These are phyloP conservation scores for Colletotrichum lindemuthianum DNA, from an alignment of 2,329 filamentous ascomycete genomes.

Conservation along the genomic window DNA sequence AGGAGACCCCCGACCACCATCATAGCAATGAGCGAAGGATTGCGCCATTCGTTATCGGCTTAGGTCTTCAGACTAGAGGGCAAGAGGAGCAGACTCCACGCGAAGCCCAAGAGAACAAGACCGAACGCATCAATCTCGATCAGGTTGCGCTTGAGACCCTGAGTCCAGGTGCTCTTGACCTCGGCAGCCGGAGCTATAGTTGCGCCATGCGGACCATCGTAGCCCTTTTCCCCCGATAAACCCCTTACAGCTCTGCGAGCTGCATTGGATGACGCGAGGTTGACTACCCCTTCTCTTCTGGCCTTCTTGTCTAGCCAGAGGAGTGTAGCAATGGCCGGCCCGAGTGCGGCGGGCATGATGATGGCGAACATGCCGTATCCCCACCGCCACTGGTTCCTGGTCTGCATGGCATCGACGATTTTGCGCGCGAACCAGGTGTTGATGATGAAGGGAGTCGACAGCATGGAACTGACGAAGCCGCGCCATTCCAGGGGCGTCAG, in stretches of 20 bases:
- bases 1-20: slow-evolving; percentile 56
- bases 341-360: slow-evolving; percentile 62
- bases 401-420: slow-evolving; percentile 56
- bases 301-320: slow-evolving; percentile 61
- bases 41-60: slow-evolving; percentile 52
- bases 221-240: slow-evolving; percentile 33
- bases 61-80: slow-evolving; percentile 56
- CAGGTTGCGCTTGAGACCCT: slow-evolving; percentile 40
- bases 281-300: slow-evolving; percentile 52
- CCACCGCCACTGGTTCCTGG: slow-evolving; percentile 42
- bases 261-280: slow-evolving; percentile 25
- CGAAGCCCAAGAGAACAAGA: slow-evolving; percentile 56
- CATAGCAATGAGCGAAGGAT: slow-evolving; percentile 55
- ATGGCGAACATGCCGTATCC: slow-evolving; percentile 67
- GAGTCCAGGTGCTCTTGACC: not conserved
- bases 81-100: slow-evolving; percentile 62
- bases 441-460: slow-evolving; percentile 67
- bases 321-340: slow-evolving; percentile 59
- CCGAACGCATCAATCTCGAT: slow-evolving; percentile 50
- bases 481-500: slow-evolving; percentile 62
- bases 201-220: slow-evolving; percentile 36
- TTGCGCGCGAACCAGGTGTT: slow-evolving; percentile 73
- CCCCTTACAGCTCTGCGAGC: slow-evolving; percentile 42
- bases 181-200: slow-evolving; percentile 30
- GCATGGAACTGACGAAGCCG: slow-evolving; percentile 60